Percentiles rank a stretch among this genome's conserved stretches.
Evolutionary conservation across 495 filamentous ascomycete species (phyloP).

Genomic region (Penicilliopsis zonata): DNA sequence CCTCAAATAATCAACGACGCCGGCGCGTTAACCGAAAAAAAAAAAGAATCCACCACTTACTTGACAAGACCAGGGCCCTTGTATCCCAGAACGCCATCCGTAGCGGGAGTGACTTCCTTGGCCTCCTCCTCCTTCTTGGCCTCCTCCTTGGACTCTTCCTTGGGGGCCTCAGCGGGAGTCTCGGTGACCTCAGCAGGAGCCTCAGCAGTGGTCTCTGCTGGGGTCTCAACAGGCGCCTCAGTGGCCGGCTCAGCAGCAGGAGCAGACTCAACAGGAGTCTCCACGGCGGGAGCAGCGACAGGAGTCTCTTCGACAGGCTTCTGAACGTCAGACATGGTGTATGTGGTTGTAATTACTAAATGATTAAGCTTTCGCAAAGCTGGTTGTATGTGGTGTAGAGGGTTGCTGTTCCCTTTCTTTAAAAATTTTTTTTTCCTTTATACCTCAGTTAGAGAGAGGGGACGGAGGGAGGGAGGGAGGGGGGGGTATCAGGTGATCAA

Average conservation of each 20-base stretch:
- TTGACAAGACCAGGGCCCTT: constrained; percentile 85
- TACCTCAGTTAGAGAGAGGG: too few species aligned
- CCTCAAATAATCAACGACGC: constrained; percentile 2
- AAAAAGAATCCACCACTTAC: constrained; percentile 44
- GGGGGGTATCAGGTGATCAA: constrained; percentile 21
- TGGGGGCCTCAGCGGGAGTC: constrained; percentile 28
- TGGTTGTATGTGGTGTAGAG: too few species aligned
- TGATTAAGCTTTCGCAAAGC: constrained; percentile 10
- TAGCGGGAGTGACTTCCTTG: constrained; percentile 39
- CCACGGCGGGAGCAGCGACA: constrained; percentile 7
- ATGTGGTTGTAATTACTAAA: constrained; percentile 23
- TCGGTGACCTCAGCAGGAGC: constrained; percentile 28
- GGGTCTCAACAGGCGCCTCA: constrained; percentile 22
- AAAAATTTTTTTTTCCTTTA: too few species aligned
- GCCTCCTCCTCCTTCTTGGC: constrained; percentile 32
- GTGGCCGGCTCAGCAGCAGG: constrained; percentile 18
- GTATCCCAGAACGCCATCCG: constrained; percentile 69
- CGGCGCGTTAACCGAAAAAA: constrained; percentile 25
- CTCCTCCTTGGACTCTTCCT: constrained; percentile 33
- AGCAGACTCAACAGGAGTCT: constrained; percentile 18
- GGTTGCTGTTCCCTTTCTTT: too few species aligned
- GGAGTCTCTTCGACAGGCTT: constrained; percentile 38
- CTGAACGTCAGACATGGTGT: constrained; percentile 40
- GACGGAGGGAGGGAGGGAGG: too few species aligned
- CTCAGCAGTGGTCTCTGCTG: constrained; percentile 15